Percentiles rank a stretch among this genome's conserved stretches.
phyloP scores from a whole-genome alignment of 116 monocot species.

The Zostera marina region DNA sequence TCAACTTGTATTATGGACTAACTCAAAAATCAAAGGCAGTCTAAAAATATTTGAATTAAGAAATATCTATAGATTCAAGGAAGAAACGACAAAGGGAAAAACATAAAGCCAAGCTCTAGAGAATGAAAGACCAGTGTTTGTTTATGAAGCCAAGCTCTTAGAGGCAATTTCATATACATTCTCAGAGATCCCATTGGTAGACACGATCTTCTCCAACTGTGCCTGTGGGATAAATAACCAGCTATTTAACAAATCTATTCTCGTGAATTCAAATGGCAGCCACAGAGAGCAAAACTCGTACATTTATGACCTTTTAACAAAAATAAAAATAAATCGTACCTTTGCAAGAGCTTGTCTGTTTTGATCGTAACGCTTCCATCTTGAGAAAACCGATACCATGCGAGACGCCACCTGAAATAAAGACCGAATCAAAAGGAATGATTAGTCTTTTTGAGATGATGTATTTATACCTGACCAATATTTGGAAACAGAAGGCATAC shows the following conservation, averaged over 20 bases:
- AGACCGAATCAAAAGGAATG: background rate
- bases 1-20: too few relatives aligned
- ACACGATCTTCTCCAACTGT: conserved; percentile 83
- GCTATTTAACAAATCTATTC: background rate
- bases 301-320: too few relatives aligned
- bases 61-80: too few relatives aligned
- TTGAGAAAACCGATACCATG: conserved; percentile 91
- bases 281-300: too few relatives aligned
- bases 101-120: too few relatives aligned
- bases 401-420: conserved; percentile 79
- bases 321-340: conserved; percentile 16
- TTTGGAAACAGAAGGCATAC: conserved; percentile 10
- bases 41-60: too few relatives aligned
- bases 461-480: too few relatives aligned
- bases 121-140: background rate
- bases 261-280: too few relatives aligned
- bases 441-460: too few relatives aligned
- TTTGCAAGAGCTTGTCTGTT: conserved; percentile 71
- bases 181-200: conserved; percentile 82
- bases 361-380: conserved; percentile 93
- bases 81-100: too few relatives aligned
- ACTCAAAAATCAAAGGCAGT: too few relatives aligned
- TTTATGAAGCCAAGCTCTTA: conserved; percentile 79
- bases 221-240: conserved; percentile 21
- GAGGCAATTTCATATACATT: conserved; percentile 98